Percentiles rank a stretch among this genome's conserved stretches.
These are phyloP conservation scores for Zygotorulaspora chibaensis DNA, from an alignment of 805 yeast genomes.

Conservation along the genomic window DNA sequence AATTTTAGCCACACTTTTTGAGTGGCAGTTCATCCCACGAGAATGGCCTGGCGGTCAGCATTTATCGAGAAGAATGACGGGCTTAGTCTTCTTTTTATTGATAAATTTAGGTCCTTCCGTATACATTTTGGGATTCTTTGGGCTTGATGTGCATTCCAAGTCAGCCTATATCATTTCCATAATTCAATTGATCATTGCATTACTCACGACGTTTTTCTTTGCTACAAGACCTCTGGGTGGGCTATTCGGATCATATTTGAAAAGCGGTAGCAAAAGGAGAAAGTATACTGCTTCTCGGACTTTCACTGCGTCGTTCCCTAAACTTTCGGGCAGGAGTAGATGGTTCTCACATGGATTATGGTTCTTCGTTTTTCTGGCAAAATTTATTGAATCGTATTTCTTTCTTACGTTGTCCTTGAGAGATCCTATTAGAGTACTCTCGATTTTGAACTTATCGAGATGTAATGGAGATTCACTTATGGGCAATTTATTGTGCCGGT, in stretches of 20 bases:
- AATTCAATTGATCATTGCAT: constrained; percentile 53
- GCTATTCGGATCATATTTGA: constrained; percentile 43
- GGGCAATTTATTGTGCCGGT: constrained; percentile 49
- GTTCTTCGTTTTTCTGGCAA: constrained; percentile 61
- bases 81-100: constrained; percentile 41
- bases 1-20: constrained; percentile 52
- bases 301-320: constrained; percentile 59
- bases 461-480: constrained; percentile 61
- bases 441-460: constrained; percentile 47
- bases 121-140: constrained; percentile 43
- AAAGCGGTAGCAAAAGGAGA: constrained; percentile 35
- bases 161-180: constrained; percentile 43
- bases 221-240: constrained; percentile 59
- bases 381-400: constrained; percentile 73
- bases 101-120: constrained; percentile 49
- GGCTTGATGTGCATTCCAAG: constrained; percentile 29
- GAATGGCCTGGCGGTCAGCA: constrained; percentile 69
- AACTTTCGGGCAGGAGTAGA: constrained; percentile 48
- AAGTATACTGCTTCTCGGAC: constrained; percentile 47
- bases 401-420: constrained; percentile 67
- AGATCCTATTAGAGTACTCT: constrained; percentile 69
- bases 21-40: constrained; percentile 63
- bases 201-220: constrained; percentile 51
- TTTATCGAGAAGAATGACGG: constrained; percentile 43
- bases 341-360: constrained; percentile 67